phyloP scores from a whole-genome alignment of 2,329 filamentous ascomycete genomes.

The Periconia macrospinosa region DNA sequence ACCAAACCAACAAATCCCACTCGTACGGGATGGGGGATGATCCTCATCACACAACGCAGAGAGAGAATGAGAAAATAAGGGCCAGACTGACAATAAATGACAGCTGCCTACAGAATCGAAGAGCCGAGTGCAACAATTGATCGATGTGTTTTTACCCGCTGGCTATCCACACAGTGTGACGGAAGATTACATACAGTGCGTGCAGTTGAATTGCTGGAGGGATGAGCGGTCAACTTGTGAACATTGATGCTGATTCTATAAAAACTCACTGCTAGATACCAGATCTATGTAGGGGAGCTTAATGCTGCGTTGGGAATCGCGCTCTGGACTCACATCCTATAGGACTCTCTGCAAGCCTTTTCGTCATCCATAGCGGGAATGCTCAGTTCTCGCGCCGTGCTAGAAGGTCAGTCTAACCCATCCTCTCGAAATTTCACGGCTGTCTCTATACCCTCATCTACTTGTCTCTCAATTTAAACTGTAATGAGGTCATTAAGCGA shows the following conservation, averaged over 20 bases:
- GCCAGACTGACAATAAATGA: not conserved
- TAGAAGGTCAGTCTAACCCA: slow-evolving; percentile 59
- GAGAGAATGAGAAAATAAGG: not conserved
- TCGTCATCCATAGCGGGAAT: slow-evolving; percentile 79
- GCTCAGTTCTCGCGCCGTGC: slow-evolving; percentile 78
- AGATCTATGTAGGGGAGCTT: slow-evolving; percentile 61
- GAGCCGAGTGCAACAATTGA: slow-evolving; percentile 42
- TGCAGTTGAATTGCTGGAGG: slow-evolving; percentile 9
- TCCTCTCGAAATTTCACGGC: not conserved
- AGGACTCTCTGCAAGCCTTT: slow-evolving; percentile 82
- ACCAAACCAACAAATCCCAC: not conserved
- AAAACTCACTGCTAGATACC: slow-evolving; percentile 54
- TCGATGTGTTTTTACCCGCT: slow-evolving; percentile 80
- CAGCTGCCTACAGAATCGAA: slow-evolving; percentile 21
- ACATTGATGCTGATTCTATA: not conserved
- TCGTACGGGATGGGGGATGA: not conserved
- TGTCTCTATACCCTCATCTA: slow-evolving; percentile 4
- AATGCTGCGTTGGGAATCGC: not conserved
- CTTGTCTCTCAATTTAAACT: slow-evolving; percentile 3
- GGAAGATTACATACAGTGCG: slow-evolving; percentile 77
- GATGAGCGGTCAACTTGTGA: not conserved
- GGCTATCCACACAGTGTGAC: slow-evolving; percentile 90
- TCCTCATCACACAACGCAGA: not conserved
- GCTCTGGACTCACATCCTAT: not conserved
- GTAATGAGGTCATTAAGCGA: slow-evolving; percentile 12